Evolutionary conservation across 2,329 filamentous ascomycete species (phyloP).

Genomic region (Coniochaeta pulveracea): DNA sequence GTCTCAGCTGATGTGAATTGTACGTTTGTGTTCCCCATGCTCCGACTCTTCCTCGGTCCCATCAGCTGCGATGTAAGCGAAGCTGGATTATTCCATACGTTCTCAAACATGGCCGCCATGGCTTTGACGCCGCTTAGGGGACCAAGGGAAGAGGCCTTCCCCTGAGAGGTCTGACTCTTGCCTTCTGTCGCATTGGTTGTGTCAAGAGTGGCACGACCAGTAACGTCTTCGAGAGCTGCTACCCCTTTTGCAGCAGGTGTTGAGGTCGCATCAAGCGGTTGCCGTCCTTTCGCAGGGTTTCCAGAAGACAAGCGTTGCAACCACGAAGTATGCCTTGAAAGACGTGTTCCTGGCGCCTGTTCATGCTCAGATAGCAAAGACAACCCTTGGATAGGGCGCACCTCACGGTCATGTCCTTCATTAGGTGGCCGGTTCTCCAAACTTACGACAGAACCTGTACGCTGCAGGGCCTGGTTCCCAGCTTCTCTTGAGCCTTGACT

Average conservation of each 20-base stretch:
- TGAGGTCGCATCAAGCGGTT: neutral
- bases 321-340: too few species aligned
- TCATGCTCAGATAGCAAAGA: too few species aligned
- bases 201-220: slow-evolving; percentile 6
- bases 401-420: too few species aligned
- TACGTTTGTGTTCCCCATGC: slow-evolving; percentile 13
- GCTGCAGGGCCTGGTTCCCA: too few species aligned
- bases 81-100: slow-evolving; percentile 15
- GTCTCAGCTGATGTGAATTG: slow-evolving; percentile 9
- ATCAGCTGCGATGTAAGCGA: slow-evolving; percentile 7
- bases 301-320: too few species aligned
- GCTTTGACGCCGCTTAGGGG: slow-evolving; percentile 33
- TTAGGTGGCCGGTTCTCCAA: too few species aligned
- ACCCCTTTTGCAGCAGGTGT: slow-evolving; percentile 8
- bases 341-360: too few species aligned
- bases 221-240: neutral
- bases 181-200: slow-evolving; percentile 10
- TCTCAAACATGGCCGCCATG: slow-evolving; percentile 42
- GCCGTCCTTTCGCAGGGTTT: neutral
- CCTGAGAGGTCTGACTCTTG: too few species aligned
- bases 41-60: slow-evolving; percentile 6
- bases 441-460: too few species aligned
- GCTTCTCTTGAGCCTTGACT: too few species aligned
- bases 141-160: too few species aligned
- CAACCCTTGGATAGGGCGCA: too few species aligned